A percentile compares a stretch with the other conserved stretches of the same genome.
Conservation (phyloP, 129 eudicot genomes). For the Mikania micrantha region DNA sequence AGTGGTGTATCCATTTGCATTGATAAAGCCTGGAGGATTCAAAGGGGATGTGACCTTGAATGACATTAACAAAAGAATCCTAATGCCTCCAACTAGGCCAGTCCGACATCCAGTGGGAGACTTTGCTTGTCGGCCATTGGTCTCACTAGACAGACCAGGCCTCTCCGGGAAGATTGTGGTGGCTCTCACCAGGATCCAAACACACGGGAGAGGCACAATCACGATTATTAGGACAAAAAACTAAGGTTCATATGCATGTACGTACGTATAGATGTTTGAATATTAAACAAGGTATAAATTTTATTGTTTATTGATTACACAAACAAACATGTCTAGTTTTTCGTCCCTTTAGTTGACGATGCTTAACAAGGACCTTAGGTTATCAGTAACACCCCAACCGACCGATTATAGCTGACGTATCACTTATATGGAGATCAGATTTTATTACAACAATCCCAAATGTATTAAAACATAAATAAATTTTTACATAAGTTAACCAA, state of each 20-base stretch:
- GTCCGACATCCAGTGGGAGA: conserved; percentile 93
- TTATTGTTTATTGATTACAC: no score
- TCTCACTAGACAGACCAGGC: conserved; percentile 56
- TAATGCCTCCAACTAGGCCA: conserved; percentile 80
- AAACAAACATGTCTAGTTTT: neutral
- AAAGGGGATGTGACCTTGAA: conserved; percentile 75
- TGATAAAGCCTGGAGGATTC: conserved; percentile 88
- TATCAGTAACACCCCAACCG: no score
- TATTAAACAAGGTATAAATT: conserved; percentile 7
- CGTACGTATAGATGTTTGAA: neutral
- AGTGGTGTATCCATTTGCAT: conserved; percentile 76
- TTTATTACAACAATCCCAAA: no score
- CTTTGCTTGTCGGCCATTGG: conserved; percentile 62
- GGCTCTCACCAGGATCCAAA: conserved; percentile 75
- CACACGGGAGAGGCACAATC: conserved; percentile 92
- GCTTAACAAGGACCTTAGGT: neutral
- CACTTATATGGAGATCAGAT: no score
- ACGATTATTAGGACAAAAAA: conserved; percentile 79
- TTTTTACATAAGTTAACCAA: no score
- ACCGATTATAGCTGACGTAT: no score
- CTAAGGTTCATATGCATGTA: conserved; percentile 8
- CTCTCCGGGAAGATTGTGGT: conserved; percentile 90
- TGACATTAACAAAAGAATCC: conserved; percentile 76
- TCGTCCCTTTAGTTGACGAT: no score
- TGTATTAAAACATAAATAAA: no score